Percentiles rank a stretch among this genome's conserved stretches.
phyloP scores from a whole-genome alignment of 805 yeast genomes.

The Myxozyma sirexii region DNA sequence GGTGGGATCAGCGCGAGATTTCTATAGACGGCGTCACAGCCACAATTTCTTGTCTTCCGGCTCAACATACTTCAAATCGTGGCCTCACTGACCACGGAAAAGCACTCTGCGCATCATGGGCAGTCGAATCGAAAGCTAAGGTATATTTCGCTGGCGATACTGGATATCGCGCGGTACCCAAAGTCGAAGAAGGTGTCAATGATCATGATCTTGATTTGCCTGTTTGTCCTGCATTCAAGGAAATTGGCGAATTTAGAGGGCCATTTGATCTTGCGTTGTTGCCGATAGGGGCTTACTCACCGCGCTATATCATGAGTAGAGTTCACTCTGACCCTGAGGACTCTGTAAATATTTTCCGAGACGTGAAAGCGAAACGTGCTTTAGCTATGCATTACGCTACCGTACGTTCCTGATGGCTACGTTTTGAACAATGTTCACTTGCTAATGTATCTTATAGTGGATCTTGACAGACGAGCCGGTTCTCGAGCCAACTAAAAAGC shows the following conservation, averaged over 20 bases:
- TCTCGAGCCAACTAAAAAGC: constrained; percentile 23
- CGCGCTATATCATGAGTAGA: constrained; percentile 30
- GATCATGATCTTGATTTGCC: constrained; percentile 27
- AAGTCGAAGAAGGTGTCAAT: constrained; percentile 11
- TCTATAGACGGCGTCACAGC: constrained; percentile 15
- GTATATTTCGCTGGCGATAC: constrained; percentile 56
- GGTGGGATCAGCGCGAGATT: constrained; percentile 74
- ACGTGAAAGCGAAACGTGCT: constrained; percentile 21
- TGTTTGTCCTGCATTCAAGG: constrained; percentile 25
- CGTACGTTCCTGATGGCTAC: constrained; percentile 13
- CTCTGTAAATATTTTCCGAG: constrained; percentile 24
- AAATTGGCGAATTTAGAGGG: constrained; percentile 27
- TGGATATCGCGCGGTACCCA: constrained; percentile 55
- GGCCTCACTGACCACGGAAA: constrained; percentile 13
- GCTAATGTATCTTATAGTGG: constrained; percentile 6
- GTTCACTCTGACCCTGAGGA: constrained; percentile 27
- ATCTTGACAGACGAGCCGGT: constrained; percentile 26
- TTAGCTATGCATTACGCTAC: constrained; percentile 31
- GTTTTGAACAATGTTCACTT: not conserved
- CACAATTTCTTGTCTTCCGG: constrained; percentile 18
- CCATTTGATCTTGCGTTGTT: constrained; percentile 29
- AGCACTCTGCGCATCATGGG: constrained; percentile 29
- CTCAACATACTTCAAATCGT: constrained; percentile 26
- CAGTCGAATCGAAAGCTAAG: constrained; percentile 1
- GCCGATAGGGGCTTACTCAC: constrained; percentile 31